Conservation (phyloP, 1,284 basidiomycete genomes). For the Phellopilus nigrolimitatus region DNA sequence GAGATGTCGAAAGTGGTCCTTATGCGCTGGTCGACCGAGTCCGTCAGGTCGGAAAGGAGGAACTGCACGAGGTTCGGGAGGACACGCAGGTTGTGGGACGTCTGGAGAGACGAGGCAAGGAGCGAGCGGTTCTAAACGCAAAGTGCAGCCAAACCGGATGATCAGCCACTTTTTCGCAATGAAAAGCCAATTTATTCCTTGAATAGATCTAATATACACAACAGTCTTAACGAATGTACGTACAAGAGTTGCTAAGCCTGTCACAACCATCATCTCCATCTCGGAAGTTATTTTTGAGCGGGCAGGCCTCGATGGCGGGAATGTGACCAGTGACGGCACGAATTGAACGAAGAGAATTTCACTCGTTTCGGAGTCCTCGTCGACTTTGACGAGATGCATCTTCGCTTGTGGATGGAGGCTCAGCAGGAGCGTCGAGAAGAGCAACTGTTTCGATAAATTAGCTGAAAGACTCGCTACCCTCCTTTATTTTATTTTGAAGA, state of each 20-base stretch:
- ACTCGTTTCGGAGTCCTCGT: slow-evolving; percentile 9
- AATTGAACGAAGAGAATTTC: slow-evolving; percentile 62
- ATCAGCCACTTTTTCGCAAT: not conserved
- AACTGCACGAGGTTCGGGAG: slow-evolving; percentile 80
- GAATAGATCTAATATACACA: not conserved
- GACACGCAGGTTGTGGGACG: slow-evolving; percentile 86
- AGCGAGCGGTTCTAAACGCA: slow-evolving; percentile 88
- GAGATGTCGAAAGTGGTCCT: slow-evolving; percentile 81
- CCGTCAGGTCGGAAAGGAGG: slow-evolving; percentile 76
- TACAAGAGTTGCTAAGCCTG: slow-evolving; percentile 71
- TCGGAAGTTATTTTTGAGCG: slow-evolving; percentile 67
- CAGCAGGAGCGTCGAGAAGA: slow-evolving; percentile 10
- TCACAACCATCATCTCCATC: slow-evolving; percentile 85
- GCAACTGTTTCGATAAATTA: slow-evolving; percentile 8
- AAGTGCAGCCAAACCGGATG: slow-evolving; percentile 7
- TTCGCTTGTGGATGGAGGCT: not conserved
- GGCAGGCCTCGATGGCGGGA: slow-evolving; percentile 65
- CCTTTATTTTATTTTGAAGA: too few species aligned
- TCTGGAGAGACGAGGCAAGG: slow-evolving; percentile 88
- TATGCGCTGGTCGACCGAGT: slow-evolving; percentile 80
- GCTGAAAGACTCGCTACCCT: not conserved
- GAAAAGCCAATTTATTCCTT: slow-evolving; percentile 3
- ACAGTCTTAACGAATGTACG: slow-evolving; percentile 25
- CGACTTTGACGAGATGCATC: not conserved
- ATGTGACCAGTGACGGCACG: slow-evolving; percentile 66